Evolutionary conservation across 2,329 filamentous ascomycete genomes (phyloP).

Genomic region (Colletotrichum chrysophilum): DNA sequence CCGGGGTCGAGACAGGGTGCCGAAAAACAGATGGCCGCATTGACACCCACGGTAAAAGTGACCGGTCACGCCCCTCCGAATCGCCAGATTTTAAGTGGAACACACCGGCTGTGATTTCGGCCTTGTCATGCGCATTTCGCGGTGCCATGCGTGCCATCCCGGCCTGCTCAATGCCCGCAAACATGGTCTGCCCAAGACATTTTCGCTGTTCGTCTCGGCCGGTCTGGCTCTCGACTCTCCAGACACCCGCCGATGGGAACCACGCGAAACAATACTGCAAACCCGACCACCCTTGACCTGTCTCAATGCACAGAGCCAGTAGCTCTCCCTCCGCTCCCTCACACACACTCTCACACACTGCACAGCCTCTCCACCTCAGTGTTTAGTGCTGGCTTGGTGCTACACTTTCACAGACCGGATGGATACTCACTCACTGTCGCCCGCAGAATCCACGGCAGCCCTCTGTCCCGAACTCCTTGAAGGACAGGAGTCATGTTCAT

Average conservation of each 20-base stretch:
- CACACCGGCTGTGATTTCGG: slow-evolving; percentile 15
- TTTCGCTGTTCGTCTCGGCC: background rate
- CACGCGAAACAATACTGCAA: slow-evolving; percentile 7
- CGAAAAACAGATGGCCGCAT: slow-evolving; percentile 3
- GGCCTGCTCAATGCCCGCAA: slow-evolving; percentile 15
- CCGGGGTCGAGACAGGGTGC: background rate
- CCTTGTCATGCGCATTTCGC: slow-evolving; percentile 19
- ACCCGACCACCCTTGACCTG: background rate
- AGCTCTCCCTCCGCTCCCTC: background rate
- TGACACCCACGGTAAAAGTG: slow-evolving; percentile 13
- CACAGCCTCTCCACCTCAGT: background rate
- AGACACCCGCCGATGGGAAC: background rate
- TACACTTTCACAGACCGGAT: background rate
- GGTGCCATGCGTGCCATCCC: slow-evolving; percentile 17
- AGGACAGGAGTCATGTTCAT: background rate
- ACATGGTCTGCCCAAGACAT: slow-evolving; percentile 10
- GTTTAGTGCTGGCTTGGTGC: background rate
- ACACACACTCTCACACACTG: background rate
- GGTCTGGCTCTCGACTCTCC: background rate
- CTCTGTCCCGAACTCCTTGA: background rate
- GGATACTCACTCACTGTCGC: background rate
- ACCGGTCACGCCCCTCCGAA: slow-evolving; percentile 15
- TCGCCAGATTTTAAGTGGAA: slow-evolving; percentile 8
- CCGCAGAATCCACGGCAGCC: background rate
- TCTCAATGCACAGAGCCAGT: background rate